Base-by-base conservation (phyloP, 1,284 basidiomycete species). In the Leccinum pachyderme region DNA sequence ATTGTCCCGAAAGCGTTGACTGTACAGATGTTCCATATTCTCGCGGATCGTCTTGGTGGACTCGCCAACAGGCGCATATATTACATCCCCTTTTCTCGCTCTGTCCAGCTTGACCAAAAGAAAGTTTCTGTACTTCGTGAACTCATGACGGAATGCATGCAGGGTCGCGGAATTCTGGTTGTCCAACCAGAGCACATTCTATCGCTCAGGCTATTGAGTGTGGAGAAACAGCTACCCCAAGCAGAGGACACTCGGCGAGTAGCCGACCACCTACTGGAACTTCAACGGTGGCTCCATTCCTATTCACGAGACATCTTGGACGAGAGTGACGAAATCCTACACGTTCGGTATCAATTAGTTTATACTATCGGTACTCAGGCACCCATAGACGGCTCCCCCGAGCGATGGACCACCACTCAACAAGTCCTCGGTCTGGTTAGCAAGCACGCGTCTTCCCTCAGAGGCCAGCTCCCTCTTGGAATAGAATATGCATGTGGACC, bases 111-210 rank as follows among this genome's bases (percentile, higher is more conserved):
- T 5, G 55, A 62, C 9, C 18, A 0, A 13, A 50, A n/a, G 32
- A 29, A 44, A 49, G 18, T 56, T 22, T 6, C 66, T 76, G 18
- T 60, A 58, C 45, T 63, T 8, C 52, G 28, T 11, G 48, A 52
- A 2, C 52, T 81, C 24, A 75, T 75, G 57, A 56, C 69, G 32
- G 65, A 72, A 39, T 82, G 81, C 60, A 68, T 71, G 55, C 54
- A 53, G 3, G 62, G 61, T 13, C 66, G 73, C 2, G 81, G 81
- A 0, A 62, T 83, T 24, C 63, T 82, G 2, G 64, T 83, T 1
- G 62, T 70, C 7, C 81, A 82, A 43, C 81, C 81, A 0, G 81
- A 83, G 51, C 81, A 83, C 37, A 71, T 81, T 2, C 68, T 83
- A 1, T 82, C 81, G 0, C 77, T 80, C 50, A 72, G 73, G 53